Evolutionary conservation across 1,139 yeast genomes (phyloP), one percentile per base, ranked within the genome.

Genomic region (Geotrichum klebahnii): DNA sequence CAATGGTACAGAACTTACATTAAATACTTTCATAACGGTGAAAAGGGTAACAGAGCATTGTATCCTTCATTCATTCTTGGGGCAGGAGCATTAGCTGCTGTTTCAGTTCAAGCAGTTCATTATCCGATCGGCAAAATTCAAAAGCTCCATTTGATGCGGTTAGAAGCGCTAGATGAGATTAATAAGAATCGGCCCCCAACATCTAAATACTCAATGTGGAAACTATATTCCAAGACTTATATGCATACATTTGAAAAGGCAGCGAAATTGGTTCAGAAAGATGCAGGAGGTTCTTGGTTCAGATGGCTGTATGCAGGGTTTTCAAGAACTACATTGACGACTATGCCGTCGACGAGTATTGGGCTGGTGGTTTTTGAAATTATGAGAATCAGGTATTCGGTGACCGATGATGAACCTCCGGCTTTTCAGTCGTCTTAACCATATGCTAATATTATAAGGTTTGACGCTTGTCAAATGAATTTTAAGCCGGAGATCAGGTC

Each of bases 1-100:
- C 61, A 67, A 1, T 48, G 52, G 52, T 49, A 52, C 31, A 17
- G 51, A 16, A 26, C 49, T 6, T 47, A 46, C 26, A 39, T 46
- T 28, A n/a, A n/a, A n/a, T n/a, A n/a, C n/a, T 28, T 44, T 14
- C 32, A 41, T 17, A 49, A 45, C 14, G 55, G 54, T 26, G 51
- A 57, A 54, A 67, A 63, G 56, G 69, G 61, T 71, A 9, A 47
- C 50, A 35, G 63, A 64, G 55, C 73, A 34, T 67, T 85, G 41
- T 81, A 80, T 59, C 82, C 95, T 6, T 68, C 84, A 0, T 87
- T 86, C 64, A 79, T 88, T 4, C 74, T 90, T 35, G 59, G 84
- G n/a, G 96, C 95, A 0, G 97, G 97, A 8, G 89, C 94, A 12
- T 74, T 86, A 3, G 96, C 97, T 0, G 92, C 97, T 0, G 72